Conservation (phyloP, 331 rosid species). For the Acacia pycnantha region DNA sequence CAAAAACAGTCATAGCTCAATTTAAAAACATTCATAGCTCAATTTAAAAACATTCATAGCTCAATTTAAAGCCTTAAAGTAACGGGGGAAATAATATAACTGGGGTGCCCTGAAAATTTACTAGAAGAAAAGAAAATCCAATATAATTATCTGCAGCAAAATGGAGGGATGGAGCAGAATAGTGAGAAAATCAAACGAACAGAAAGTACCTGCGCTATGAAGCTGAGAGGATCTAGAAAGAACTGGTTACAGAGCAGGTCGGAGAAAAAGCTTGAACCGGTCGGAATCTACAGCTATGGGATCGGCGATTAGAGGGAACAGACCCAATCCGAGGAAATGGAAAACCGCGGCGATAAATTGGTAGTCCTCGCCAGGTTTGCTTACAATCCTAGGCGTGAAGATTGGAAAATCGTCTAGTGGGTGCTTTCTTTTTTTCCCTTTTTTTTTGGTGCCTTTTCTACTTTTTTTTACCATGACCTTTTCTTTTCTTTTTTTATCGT, state of each 20-base stretch:
- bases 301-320: constrained; percentile 42
- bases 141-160: neutral
- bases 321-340: constrained; percentile 49
- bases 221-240: neutral
- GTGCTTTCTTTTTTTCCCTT: neutral
- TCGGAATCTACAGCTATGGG: constrained; percentile 29
- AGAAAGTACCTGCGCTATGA: constrained; percentile 12
- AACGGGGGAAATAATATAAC: neutral
- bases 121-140: neutral
- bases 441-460: neutral
- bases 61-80: neutral
- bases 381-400: constrained; percentile 15
- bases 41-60: too few relatives aligned
- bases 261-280: constrained; percentile 10
- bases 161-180: neutral
- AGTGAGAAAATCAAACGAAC: neutral
- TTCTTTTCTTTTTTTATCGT: too few relatives aligned
- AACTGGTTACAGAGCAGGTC: neutral
- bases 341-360: constrained; percentile 44
- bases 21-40: neutral
- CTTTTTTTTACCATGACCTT: too few relatives aligned
- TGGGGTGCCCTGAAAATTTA: neutral
- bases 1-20: neutral
- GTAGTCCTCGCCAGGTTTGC: constrained; percentile 32
- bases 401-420: neutral